Evolutionary conservation across 768 basidiomycete genomes (phyloP).

Genomic region (Tylopilus vinaceipallidus): DNA sequence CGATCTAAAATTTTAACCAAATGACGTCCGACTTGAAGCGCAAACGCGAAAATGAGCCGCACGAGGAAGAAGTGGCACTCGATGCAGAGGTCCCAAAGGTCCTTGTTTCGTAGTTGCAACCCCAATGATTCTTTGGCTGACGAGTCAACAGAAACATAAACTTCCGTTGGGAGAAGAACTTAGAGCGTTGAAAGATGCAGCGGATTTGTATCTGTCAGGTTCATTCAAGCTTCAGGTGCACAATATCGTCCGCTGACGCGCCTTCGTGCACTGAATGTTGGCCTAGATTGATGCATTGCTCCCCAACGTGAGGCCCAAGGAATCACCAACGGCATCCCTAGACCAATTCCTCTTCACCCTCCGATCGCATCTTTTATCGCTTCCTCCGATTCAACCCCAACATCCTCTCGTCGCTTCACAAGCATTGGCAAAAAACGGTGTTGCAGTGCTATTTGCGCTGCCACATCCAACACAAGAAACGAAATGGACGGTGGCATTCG

Average conservation of each 20-base stretch:
- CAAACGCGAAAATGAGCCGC: conserved; percentile 20
- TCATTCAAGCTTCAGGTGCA: conserved; percentile 83
- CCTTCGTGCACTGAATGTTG: conserved; percentile 9
- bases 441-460: conserved; percentile 65
- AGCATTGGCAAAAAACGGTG: conserved; percentile 47
- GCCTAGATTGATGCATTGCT: conserved; percentile 75
- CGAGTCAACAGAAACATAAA: conserved; percentile 31
- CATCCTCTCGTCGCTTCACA: conserved; percentile 68
- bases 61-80: not conserved
- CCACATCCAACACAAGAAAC: conserved; percentile 75
- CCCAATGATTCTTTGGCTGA: not conserved
- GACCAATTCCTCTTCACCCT: conserved; percentile 69
- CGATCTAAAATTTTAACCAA: not conserved
- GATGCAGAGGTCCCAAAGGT: conserved; percentile 18
- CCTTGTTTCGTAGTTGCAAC: not conserved
- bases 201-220: conserved; percentile 70
- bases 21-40: conserved; percentile 29
- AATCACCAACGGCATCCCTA: conserved; percentile 52
- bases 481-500: conserved; percentile 87
- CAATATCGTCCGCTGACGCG: not conserved
- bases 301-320: conserved; percentile 67
- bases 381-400: conserved; percentile 55
- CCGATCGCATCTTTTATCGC: conserved; percentile 58
- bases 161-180: conserved; percentile 73
- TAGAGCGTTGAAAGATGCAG: conserved; percentile 67